A percentile compares a stretch with the other conserved stretches of the same genome.
These are phyloP conservation scores for Saturnispora zaruensis DNA, from an alignment of 805 yeast genomes.

Conservation along the genomic window DNA sequence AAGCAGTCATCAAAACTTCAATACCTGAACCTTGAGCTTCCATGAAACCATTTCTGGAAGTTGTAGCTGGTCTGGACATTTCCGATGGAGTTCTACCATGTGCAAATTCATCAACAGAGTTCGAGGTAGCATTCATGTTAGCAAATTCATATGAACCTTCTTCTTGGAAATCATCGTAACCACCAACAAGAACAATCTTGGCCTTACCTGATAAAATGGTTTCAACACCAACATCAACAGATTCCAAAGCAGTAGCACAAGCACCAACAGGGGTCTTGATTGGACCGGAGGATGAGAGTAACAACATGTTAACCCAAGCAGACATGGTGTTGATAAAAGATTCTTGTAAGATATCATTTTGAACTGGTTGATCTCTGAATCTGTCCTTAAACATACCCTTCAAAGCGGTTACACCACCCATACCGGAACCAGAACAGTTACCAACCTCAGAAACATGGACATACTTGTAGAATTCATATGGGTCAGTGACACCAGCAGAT, in stretches of 20 bases:
- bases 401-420: slow-evolving; percentile 98
- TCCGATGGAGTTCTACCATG: slow-evolving; percentile 97
- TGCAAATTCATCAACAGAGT: slow-evolving; percentile 76
- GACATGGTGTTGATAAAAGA: slow-evolving; percentile 98
- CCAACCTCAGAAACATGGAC: slow-evolving; percentile 98
- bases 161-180: slow-evolving; percentile 98
- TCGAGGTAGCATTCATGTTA: slow-evolving; percentile 97
- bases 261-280: slow-evolving; percentile 99
- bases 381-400: slow-evolving; percentile 98
- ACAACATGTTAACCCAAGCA: slow-evolving; percentile 99
- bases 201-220: slow-evolving; percentile 91
- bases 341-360: slow-evolving; percentile 95
- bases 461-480: slow-evolving; percentile 96
- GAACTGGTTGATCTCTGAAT: slow-evolving; percentile 86
- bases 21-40: slow-evolving; percentile 99
- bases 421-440: slow-evolving; percentile 99
- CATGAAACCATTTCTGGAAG: slow-evolving; percentile 96
- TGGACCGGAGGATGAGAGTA: slow-evolving; percentile 96
- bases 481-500: slow-evolving; percentile 93
- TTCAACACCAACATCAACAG: slow-evolving; percentile 93
- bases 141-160: slow-evolving; percentile 98
- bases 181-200: slow-evolving; percentile 94
- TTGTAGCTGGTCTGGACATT: slow-evolving; percentile 98
- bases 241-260: slow-evolving; percentile 98
- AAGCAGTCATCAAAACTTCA: slow-evolving; percentile 93